Conservation (phyloP, 139 green algal species). For the Micractinium sp. region DNA sequence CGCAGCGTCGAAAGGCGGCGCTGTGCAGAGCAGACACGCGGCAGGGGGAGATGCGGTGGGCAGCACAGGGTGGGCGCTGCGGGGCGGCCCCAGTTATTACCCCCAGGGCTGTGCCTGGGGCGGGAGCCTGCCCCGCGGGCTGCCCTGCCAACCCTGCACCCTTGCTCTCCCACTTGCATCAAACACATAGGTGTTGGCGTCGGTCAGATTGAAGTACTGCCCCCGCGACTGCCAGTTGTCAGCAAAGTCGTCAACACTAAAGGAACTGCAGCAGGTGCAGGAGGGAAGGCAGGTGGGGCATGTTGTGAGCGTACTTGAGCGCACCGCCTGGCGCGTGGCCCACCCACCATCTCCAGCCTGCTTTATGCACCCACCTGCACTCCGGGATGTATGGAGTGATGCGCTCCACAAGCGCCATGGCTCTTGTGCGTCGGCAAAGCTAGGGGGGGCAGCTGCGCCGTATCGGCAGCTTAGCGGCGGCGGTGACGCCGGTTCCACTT, state of each 20-base stretch:
- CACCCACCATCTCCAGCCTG: neutral
- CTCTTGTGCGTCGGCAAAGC: neutral
- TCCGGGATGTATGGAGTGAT: neutral
- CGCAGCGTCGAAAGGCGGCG: neutral
- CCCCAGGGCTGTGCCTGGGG: neutral
- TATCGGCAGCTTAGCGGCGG: neutral
- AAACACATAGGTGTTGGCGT: neutral
- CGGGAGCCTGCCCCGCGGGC: neutral
- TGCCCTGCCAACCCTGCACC: neutral
- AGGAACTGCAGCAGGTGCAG: neutral
- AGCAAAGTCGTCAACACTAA: neutral
- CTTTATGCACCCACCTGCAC: neutral
- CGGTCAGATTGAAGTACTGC: neutral
- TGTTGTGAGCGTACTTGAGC: no score
- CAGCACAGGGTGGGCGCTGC: neutral
- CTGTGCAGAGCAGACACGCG: neutral
- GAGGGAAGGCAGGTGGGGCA: neutral
- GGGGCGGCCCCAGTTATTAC: neutral
- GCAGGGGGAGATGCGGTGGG: neutral
- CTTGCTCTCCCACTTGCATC: neutral
- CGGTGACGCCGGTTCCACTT: neutral
- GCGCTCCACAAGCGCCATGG: neutral
- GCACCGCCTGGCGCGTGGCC: neutral
- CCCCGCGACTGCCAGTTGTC: neutral
- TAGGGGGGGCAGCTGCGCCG: neutral